Evolutionary conservation across 768 basidiomycete genomes (phyloP).

Genomic region (Russula olivacea): DNA sequence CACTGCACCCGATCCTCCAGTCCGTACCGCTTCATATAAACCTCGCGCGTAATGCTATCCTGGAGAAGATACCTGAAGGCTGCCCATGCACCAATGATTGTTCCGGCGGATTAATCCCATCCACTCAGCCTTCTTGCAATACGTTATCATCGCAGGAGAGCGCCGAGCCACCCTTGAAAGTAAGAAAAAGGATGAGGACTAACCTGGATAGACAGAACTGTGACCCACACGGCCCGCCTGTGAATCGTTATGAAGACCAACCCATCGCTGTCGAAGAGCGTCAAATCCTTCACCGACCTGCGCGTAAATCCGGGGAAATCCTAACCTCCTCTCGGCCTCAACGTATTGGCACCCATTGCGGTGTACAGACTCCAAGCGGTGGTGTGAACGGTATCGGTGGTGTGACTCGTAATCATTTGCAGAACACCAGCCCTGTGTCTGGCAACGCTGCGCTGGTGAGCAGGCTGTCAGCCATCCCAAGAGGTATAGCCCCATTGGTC

Average conservation of each 20-base stretch:
- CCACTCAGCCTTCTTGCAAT: not conserved
- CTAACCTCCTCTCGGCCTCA: not conserved
- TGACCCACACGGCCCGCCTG: not conserved
- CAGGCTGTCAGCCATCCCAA: not conserved
- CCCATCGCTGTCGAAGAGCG: not conserved
- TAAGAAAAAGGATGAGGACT: slow-evolving; percentile 13
- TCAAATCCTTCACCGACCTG: not conserved
- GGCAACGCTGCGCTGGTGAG: not conserved
- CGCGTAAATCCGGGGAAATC: slow-evolving; percentile 3
- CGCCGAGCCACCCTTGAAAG: not conserved
- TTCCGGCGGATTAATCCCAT: not conserved
- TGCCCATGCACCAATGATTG: slow-evolving; percentile 3
- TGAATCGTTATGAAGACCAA: not conserved
- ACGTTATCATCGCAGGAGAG: not conserved
- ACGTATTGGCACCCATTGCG: not conserved
- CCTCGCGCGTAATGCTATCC: slow-evolving; percentile 26
- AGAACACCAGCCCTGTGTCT: not conserved
- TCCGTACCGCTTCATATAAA: slow-evolving; percentile 54
- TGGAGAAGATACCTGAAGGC: slow-evolving; percentile 25
- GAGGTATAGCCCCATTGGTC: not conserved
- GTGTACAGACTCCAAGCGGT: slow-evolving; percentile 11
- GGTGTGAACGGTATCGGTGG: not conserved
- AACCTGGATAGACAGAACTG: not conserved
- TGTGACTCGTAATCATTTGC: not conserved
- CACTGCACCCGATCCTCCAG: slow-evolving; percentile 57